Percentiles rank a stretch among this genome's conserved stretches.
phyloP scores from a whole-genome alignment of 2,329 filamentous ascomycete genomes.

The Bipolaris victoriae region DNA sequence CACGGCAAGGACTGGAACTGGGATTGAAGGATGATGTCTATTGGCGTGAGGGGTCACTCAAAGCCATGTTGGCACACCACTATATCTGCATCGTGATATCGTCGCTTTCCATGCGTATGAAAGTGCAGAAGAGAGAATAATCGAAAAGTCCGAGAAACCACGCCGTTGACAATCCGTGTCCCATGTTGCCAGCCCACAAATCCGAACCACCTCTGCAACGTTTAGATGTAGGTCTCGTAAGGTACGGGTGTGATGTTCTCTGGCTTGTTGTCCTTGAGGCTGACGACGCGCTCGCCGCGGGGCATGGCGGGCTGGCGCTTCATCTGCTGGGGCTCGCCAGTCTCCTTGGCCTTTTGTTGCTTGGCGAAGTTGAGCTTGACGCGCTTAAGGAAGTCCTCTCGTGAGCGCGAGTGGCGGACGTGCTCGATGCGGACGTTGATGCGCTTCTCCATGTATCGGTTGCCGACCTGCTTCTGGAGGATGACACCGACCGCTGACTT shows the following conservation, averaged over 20 bases:
- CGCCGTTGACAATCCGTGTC: conserved; percentile 49
- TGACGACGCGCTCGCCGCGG: conserved; percentile 80
- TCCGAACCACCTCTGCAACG: conserved; percentile 36
- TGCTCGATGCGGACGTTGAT: conserved; percentile 99
- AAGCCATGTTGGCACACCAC: conserved; percentile 45
- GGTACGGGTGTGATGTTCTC: conserved; percentile 90
- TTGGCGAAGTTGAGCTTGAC: conserved; percentile 95
- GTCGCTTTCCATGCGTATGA: conserved; percentile 49
- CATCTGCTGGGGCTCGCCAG: conserved; percentile 85
- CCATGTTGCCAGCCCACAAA: conserved; percentile 43
- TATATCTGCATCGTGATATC: conserved; percentile 45
- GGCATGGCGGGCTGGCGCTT: conserved; percentile 88
- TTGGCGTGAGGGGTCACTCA: conserved; percentile 46
- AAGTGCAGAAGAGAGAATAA: conserved; percentile 49
- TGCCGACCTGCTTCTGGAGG: conserved; percentile 96
- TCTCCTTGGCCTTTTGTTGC: conserved; percentile 90
- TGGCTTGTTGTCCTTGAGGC: conserved; percentile 79
- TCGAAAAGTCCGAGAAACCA: conserved; percentile 49
- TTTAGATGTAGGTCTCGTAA: conserved; percentile 99
- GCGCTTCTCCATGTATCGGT: conserved; percentile 99
- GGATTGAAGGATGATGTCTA: conserved; percentile 40
- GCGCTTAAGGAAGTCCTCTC: conserved; percentile 94
- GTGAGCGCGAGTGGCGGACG: conserved; percentile 89
- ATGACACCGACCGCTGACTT: conserved; percentile 98
- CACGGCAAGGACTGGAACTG: conserved; percentile 20